Conservation (phyloP, 345 rosid genomes). For the Syzygium jambos region DNA sequence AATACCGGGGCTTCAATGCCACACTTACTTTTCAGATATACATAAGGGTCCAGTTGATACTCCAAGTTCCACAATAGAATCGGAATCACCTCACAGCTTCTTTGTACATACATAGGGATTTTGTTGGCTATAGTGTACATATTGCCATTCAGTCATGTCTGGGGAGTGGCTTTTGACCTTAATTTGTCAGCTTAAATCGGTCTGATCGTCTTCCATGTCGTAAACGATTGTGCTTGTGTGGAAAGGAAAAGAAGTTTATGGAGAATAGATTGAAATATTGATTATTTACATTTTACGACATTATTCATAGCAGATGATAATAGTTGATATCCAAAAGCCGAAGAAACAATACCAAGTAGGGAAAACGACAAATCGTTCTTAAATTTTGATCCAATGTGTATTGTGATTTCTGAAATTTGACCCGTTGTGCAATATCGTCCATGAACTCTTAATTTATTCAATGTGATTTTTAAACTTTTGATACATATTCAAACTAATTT, state of each 20-base stretch:
- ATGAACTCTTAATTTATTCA: too few relatives aligned
- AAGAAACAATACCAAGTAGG: not conserved
- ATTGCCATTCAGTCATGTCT: not conserved
- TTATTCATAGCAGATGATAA: not conserved
- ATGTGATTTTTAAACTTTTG: too few relatives aligned
- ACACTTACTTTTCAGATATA: not conserved
- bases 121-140: not conserved
- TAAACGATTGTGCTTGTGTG: not conserved
- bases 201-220: not conserved
- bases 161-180: not conserved
- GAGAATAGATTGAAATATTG: not conserved
- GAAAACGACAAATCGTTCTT: too few relatives aligned
- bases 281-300: not conserved
- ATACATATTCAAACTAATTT: too few relatives aligned
- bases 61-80: not conserved
- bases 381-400: too few relatives aligned
- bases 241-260: not conserved
- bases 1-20: not conserved
- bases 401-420: too few relatives aligned
- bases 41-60: not conserved
- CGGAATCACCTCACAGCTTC: not conserved
- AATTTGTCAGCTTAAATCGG: not conserved
- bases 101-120: not conserved
- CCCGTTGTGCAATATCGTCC: too few relatives aligned
- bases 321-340: not conserved